Conservation (phyloP, 495 filamentous ascomycete species). For the Barbatosphaeria neglecta region DNA sequence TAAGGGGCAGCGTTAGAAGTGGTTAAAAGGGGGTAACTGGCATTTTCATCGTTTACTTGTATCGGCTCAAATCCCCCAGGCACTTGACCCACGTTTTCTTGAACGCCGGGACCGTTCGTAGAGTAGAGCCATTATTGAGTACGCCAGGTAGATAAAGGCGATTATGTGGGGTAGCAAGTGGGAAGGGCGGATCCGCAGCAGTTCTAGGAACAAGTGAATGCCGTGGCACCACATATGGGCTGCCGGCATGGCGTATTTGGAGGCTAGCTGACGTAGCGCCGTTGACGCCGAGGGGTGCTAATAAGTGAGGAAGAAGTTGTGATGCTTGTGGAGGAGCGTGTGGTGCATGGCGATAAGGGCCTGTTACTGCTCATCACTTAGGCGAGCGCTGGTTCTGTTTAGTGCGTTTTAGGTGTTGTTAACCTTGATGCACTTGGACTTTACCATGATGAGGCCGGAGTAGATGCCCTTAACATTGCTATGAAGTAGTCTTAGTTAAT, state of each 20-base stretch:
- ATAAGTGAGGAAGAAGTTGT: conserved; percentile 69
- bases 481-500: conserved; percentile 58
- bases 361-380: conserved; percentile 54
- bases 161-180: conserved; percentile 67
- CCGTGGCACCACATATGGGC: conserved; percentile 77
- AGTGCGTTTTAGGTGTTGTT: conserved; percentile 39
- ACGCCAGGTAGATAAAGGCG: conserved; percentile 67
- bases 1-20: background rate
- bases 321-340: conserved; percentile 64
- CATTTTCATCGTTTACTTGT: conserved; percentile 7
- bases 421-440: conserved; percentile 59
- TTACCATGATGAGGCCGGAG: conserved; percentile 57
- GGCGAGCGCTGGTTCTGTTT: conserved; percentile 11
- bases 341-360: conserved; percentile 58
- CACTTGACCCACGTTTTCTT: conserved; percentile 79
- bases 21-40: background rate
- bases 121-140: conserved; percentile 63
- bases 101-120: conserved; percentile 60
- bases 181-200: conserved; percentile 58
- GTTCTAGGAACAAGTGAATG: conserved; percentile 67
- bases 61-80: conserved; percentile 54
- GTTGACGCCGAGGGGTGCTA: conserved; percentile 61
- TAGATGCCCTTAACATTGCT: conserved; percentile 58
- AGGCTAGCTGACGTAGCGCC: conserved; percentile 46
- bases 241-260: conserved; percentile 69